Evolutionary conservation across 1,284 basidiomycete genomes (phyloP).

Genomic region (Fistulinella cinereoalba): DNA sequence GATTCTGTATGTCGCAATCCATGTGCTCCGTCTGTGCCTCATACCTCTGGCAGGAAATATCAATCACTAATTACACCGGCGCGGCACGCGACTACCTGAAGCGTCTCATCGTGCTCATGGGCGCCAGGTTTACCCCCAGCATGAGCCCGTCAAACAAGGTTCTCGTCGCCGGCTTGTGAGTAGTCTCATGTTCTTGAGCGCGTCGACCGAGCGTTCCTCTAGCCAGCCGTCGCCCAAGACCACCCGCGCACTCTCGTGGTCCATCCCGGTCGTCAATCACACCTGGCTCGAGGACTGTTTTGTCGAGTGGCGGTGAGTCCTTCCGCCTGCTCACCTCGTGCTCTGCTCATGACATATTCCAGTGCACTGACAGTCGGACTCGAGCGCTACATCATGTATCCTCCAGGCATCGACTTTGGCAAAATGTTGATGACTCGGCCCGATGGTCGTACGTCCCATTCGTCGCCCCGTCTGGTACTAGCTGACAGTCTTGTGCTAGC

Average conservation of each 20-base stretch:
- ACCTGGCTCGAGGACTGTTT: conserved; percentile 89
- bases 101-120: conserved; percentile 73
- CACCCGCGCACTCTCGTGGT: conserved; percentile 72
- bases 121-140: conserved; percentile 76
- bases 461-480: neutral
- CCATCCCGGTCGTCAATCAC: conserved; percentile 84
- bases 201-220: neutral
- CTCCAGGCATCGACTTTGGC: conserved; percentile 65
- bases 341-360: neutral
- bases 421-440: conserved; percentile 48
- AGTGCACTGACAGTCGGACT: conserved; percentile 53
- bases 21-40: neutral
- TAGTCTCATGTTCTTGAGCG: neutral
- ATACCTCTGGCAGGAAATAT: conserved; percentile 54
- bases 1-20: conserved; percentile 39
- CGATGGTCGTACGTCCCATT: conserved; percentile 41
- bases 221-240: conserved; percentile 38
- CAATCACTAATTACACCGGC: conserved; percentile 86
- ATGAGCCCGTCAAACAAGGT: conserved; percentile 75
- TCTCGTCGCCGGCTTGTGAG: conserved; percentile 80
- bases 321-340: neutral
- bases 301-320: conserved; percentile 55
- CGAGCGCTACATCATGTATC: conserved; percentile 67
- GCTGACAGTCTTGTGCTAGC: neutral
- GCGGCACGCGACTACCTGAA: conserved; percentile 83